Percentiles rank a stretch among this genome's conserved stretches.
Evolutionary conservation across 352 stramenopile species (phyloP).

Genomic region (Discostella stelligera): DNA sequence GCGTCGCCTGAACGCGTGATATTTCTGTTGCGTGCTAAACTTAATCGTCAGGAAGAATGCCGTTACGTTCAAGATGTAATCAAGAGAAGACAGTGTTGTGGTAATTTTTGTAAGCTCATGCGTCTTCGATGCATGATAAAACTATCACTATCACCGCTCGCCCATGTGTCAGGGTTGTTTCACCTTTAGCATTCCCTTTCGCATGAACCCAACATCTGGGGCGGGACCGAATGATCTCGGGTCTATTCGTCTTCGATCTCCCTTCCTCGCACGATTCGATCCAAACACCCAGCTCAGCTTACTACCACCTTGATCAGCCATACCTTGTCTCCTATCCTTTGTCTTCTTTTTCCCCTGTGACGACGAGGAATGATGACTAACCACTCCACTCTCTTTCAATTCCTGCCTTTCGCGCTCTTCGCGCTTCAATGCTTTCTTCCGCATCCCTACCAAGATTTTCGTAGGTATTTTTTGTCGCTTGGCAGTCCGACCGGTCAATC

Average conservation of each 20-base stretch:
- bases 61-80: not conserved
- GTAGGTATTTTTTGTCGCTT: conserved; percentile 72
- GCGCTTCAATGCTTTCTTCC: conserved; percentile 63
- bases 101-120: not conserved
- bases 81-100: not conserved
- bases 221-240: conserved; percentile 55
- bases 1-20: conserved; percentile 25
- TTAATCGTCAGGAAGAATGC: not conserved
- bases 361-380: conserved; percentile 46
- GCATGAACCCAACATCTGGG: conserved; percentile 77
- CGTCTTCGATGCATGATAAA: not conserved
- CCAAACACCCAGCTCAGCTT: conserved; percentile 37
- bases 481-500: conserved; percentile 66
- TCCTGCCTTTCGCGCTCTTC: conserved; percentile 56
- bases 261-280: conserved; percentile 39
- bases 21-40: not conserved
- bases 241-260: conserved; percentile 48
- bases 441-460: conserved; percentile 68
- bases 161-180: conserved; percentile 24
- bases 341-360: conserved; percentile 19
- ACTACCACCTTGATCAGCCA: not conserved
- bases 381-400: conserved; percentile 68
- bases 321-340: conserved; percentile 31
- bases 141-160: not conserved
- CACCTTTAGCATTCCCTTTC: conserved; percentile 65